phyloP scores from a whole-genome alignment of 1,284 basidiomycete genomes.

The Ustilago cynodontis region DNA sequence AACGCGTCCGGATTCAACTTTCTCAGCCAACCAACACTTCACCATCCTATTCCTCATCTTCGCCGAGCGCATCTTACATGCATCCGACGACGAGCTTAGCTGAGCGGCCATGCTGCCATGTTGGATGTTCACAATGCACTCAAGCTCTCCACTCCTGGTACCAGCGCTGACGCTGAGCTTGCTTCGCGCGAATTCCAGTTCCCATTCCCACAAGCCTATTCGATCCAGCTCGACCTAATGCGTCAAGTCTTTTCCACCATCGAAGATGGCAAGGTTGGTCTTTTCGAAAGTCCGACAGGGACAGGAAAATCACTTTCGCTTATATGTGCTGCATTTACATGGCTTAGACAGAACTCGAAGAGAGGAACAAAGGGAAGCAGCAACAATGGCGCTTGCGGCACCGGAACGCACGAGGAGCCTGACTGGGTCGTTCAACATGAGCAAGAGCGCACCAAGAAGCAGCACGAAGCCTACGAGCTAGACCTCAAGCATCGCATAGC shows the following conservation, averaged over 20 bases:
- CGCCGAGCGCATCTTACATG: neutral
- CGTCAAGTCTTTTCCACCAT: slow-evolving; percentile 84
- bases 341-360: slow-evolving; percentile 64
- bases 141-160: slow-evolving; percentile 27
- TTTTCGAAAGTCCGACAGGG: slow-evolving; percentile 74
- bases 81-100: too few relatives aligned
- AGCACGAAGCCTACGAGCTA: slow-evolving; percentile 62
- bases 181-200: slow-evolving; percentile 56
- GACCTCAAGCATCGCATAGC: slow-evolving; percentile 67
- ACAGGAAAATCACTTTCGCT: slow-evolving; percentile 72
- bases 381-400: slow-evolving; percentile 17
- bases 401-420: slow-evolving; percentile 61
- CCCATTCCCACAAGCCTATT: slow-evolving; percentile 76
- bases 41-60: neutral
- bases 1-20: neutral
- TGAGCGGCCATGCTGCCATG: slow-evolving; percentile 12
- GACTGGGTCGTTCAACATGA: slow-evolving; percentile 71
- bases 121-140: slow-evolving; percentile 5
- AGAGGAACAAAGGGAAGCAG: slow-evolving; percentile 38
- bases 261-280: slow-evolving; percentile 79
- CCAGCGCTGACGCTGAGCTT: slow-evolving; percentile 9
- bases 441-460: slow-evolving; percentile 59
- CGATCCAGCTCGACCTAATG: slow-evolving; percentile 91
- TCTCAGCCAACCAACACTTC: slow-evolving; percentile 14
- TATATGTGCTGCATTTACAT: slow-evolving; percentile 71